Evolutionary conservation across 352 stramenopile species (phyloP), one percentile per base, ranked within the genome.

Genomic region (Pythium sukuiense): DNA sequence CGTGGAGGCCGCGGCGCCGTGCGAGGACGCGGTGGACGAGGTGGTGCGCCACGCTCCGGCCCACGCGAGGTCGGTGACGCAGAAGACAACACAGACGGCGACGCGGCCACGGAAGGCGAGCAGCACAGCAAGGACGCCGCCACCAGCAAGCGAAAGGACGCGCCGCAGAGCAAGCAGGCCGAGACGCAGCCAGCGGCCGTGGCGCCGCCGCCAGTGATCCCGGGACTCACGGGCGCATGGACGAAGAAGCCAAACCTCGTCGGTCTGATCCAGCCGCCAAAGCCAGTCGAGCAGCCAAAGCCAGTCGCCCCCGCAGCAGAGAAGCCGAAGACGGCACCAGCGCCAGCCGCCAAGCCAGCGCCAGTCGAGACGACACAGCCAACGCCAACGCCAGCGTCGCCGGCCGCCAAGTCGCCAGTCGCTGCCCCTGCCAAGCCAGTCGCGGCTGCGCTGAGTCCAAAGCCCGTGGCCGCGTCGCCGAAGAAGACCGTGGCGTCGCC

Each of bases 61-160:
- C 63, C 54, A 27, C 62, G 79, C 20, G 72, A 84, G 9, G 84
- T 72, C 20, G 71, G 80, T 63, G 73, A 90, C 55, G 76, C 88
- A 32, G 79, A 91, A 33, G 79, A 70, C 55, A 62, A 67, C 20
- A 71, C 72, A 52, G 81, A 95, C 26, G 48, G 24, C 48, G 76
- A 67, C 33, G 70, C 53, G 26, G 59, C 65, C n/a, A 71, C 70
- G n/a, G 71, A 81, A 32, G 41, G 37, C 24, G n/a, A 24, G 5
- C 48, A 53, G 11, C 26, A 55, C 26, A 33, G 13, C 48, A 55
- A 54, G 59, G 49, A 61, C 27, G 30, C 48, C 62, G 49, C 77
- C 73, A 5, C 63, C 69, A 1, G 29, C 65, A 55, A 45, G 54
- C 48, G 85, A 85, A 65, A 78, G 78, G 30, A 48, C 46, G 33